phyloP scores from a whole-genome alignment of 495 filamentous ascomycete genomes.

The Penicillium roqueforti region DNA sequence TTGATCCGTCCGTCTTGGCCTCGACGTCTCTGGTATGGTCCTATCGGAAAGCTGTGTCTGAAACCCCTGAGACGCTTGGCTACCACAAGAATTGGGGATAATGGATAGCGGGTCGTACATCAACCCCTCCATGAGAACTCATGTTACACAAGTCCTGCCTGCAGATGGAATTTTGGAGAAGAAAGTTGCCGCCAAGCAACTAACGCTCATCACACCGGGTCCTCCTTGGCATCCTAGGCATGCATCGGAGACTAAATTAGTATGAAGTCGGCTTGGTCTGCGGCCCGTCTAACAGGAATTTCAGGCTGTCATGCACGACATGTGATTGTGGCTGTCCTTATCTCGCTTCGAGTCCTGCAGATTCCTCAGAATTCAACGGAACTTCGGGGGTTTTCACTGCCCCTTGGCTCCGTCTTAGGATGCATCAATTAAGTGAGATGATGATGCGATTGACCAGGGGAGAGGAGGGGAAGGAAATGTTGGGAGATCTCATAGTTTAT shows the following conservation, averaged over 20 bases:
- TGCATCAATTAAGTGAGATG: conserved; percentile 1
- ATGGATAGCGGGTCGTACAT: conserved; percentile 5
- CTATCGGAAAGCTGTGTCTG: background rate
- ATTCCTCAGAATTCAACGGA: background rate
- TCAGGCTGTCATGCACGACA: background rate
- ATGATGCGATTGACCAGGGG: conserved; percentile 1
- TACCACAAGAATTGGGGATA: background rate
- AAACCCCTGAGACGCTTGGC: background rate
- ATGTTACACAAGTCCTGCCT: background rate
- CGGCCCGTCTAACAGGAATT: background rate
- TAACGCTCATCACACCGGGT: conserved; percentile 18
- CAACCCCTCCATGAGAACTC: background rate
- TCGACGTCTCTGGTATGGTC: background rate
- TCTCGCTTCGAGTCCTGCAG: background rate
- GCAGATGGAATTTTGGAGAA: conserved; percentile 6
- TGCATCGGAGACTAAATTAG: conserved; percentile 7
- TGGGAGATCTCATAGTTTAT: background rate
- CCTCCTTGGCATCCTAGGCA: conserved; percentile 18
- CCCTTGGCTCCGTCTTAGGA: conserved; percentile 5
- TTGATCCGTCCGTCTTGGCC: background rate
- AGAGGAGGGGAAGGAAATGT: background rate
- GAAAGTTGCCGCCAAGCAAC: conserved; percentile 17
- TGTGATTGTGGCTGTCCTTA: conserved; percentile 1
- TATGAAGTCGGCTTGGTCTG: background rate
- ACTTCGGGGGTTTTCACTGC: background rate